Conservation (phyloP, 805 yeast genomes). For the Candida boleticola region DNA sequence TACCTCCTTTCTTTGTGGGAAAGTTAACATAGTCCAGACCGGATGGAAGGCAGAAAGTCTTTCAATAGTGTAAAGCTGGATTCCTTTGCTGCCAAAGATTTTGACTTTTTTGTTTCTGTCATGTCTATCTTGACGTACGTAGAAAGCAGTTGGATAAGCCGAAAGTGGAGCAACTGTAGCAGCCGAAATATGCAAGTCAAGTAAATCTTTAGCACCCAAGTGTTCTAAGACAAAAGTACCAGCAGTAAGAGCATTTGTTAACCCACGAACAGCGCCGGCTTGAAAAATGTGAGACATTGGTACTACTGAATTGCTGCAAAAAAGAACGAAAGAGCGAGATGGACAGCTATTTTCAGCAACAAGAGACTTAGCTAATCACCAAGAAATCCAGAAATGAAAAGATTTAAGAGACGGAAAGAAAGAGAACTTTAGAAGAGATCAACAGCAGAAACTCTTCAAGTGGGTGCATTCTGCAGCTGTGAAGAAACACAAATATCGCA, state of each 20-base stretch:
- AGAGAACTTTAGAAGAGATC: too few species aligned
- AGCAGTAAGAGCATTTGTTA: slow-evolving; percentile 36
- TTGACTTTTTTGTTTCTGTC: slow-evolving; percentile 45
- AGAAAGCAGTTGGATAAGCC: slow-evolving; percentile 38
- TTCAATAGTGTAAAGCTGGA: slow-evolving; percentile 49
- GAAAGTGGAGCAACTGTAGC: slow-evolving; percentile 43
- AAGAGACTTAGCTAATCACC: too few species aligned
- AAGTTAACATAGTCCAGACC: slow-evolving; percentile 49
- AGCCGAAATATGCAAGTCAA: slow-evolving; percentile 38
- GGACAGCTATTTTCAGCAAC: too few species aligned
- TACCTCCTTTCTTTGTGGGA: slow-evolving; percentile 45
- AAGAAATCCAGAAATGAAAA: too few species aligned
- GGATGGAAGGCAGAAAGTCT: slow-evolving; percentile 47
- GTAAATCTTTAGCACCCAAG: slow-evolving; percentile 34
- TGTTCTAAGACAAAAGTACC: slow-evolving; percentile 44
- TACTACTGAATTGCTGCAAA: too few species aligned
- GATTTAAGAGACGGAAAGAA: too few species aligned
- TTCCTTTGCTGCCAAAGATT: slow-evolving; percentile 46
- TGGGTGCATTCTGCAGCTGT: too few species aligned
- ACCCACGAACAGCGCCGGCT: slow-evolving; percentile 47
- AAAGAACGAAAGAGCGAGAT: too few species aligned
- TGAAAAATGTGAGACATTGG: slow-evolving; percentile 35
- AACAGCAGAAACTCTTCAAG: too few species aligned
- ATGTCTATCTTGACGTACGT: slow-evolving; percentile 49
- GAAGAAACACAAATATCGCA: too few species aligned